Percentiles rank a stretch among this genome's conserved stretches.
These are phyloP conservation scores for Mycena haematopus DNA, from an alignment of 768 basidiomycete species.

Conservation along the genomic window DNA sequence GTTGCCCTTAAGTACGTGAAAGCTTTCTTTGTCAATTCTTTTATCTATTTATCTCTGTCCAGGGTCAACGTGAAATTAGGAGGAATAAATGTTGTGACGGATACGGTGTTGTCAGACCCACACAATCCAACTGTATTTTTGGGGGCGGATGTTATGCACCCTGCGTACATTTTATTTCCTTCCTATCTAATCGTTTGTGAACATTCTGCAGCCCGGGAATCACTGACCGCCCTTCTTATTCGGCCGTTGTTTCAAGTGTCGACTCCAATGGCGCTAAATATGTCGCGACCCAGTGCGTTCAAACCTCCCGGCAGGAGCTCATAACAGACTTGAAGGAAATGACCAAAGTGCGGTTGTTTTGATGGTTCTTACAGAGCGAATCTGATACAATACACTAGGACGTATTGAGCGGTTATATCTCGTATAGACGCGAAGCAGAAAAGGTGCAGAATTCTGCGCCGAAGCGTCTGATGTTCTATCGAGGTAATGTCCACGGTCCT, in stretches of 20 bases:
- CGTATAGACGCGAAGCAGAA: conserved; percentile 59
- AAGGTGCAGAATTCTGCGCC: conserved; percentile 55
- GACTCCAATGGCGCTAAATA: conserved; percentile 81
- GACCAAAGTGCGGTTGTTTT: conserved; percentile 49
- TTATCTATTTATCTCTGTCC: conserved; percentile 3
- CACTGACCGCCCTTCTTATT: conserved; percentile 78
- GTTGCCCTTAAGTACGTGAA: conserved; percentile 75
- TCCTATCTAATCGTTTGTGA: conserved; percentile 58
- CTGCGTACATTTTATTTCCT: conserved; percentile 16
- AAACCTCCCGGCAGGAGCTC: conserved; percentile 73
- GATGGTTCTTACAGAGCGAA: conserved; percentile 42
- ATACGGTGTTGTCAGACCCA: conserved; percentile 69
- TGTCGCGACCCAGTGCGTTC: conserved; percentile 63
- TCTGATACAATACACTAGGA: conserved; percentile 53
- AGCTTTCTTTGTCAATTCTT: not conserved
- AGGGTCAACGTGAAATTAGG: conserved; percentile 88
- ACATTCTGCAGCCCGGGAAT: conserved; percentile 73
- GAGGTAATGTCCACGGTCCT: conserved; percentile 51
- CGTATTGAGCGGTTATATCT: conserved; percentile 62
- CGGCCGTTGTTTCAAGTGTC: conserved; percentile 79
- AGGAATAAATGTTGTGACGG: conserved; percentile 81
- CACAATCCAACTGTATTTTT: conserved; percentile 79
- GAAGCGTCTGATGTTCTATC: conserved; percentile 77
- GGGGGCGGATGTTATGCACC: conserved; percentile 53
- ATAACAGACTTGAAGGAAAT: conserved; percentile 75